Evolutionary conservation across 768 basidiomycete species (phyloP).

Genomic region (Mycena capillaripes): DNA sequence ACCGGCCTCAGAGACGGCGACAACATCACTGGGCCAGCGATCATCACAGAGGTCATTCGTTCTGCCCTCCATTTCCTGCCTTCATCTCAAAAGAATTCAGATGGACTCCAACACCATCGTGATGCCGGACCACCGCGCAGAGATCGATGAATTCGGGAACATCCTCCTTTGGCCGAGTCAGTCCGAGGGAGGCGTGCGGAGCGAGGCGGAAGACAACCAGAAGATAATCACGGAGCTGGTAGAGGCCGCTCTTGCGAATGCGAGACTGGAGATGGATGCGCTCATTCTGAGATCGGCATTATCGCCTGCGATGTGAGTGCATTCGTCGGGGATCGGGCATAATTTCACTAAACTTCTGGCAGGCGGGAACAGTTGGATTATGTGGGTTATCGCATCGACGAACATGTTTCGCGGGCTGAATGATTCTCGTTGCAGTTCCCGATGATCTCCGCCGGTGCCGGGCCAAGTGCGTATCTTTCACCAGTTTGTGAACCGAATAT

Average conservation of each 20-base stretch:
- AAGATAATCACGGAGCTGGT: constrained; percentile 39
- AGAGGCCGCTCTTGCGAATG: constrained; percentile 41
- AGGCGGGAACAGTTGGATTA: constrained; percentile 44
- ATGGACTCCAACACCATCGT: constrained; percentile 45
- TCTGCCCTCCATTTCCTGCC: no score
- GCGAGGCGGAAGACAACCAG: constrained; percentile 31
- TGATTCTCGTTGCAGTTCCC: constrained; percentile 40
- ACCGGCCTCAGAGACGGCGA: constrained; percentile 39
- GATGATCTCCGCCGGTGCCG: constrained; percentile 47
- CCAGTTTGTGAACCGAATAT: no score
- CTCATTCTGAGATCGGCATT: constrained; percentile 44
- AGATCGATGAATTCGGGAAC: constrained; percentile 45
- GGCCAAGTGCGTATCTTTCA: constrained; percentile 32
- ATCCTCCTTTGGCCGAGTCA: constrained; percentile 44
- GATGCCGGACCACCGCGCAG: constrained; percentile 43
- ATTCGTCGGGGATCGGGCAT: background rate
- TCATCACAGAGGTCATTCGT: constrained; percentile 41
- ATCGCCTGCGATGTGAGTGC: constrained; percentile 41
- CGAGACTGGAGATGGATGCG: constrained; percentile 46
- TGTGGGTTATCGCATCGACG: constrained; percentile 15
- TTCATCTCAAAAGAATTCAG: constrained; percentile 21
- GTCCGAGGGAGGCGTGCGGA: constrained; percentile 17
- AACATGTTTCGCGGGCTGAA: constrained; percentile 27
- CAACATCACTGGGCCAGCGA: constrained; percentile 41
- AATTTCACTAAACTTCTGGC: background rate